A percentile compares a stretch with the other conserved stretches of the same genome.
These are phyloP conservation scores for Triticum aestivum DNA, from an alignment of 176 grass and related monocot species.

Conservation along the genomic window DNA sequence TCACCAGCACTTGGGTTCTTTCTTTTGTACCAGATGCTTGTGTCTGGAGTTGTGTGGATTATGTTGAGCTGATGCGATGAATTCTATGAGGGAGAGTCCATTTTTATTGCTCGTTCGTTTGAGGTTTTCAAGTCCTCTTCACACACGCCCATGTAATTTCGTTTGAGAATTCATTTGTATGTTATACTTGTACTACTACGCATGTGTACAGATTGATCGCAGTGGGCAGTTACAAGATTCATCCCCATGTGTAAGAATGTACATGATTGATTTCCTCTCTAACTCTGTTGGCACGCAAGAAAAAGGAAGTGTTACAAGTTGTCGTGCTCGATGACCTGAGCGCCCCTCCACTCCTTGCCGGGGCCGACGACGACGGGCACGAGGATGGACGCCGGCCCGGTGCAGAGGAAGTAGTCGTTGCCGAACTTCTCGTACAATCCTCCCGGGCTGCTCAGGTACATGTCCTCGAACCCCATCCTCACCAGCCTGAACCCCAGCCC, in stretches of 20 bases:
- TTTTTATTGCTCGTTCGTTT: background rate
- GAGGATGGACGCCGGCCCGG: constrained; percentile 79
- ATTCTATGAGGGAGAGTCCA: background rate
- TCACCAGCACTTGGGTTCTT: background rate
- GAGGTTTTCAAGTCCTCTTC: background rate
- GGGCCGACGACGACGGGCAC: constrained; percentile 74
- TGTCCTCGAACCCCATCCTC: constrained; percentile 86
- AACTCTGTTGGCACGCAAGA: background rate
- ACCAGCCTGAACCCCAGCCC: constrained; percentile 85
- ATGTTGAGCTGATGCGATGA: background rate
- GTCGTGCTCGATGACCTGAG: constrained; percentile 95
- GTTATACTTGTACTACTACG: background rate
- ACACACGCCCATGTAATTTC: background rate
- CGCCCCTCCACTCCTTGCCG: constrained; percentile 78
- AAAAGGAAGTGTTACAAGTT: constrained; percentile 53
- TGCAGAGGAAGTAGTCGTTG: constrained; percentile 79
- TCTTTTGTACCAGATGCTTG: constrained; percentile 18
- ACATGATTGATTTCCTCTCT: background rate
- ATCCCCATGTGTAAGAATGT: constrained; percentile 17
- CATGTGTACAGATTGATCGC: background rate
- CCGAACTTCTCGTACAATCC: constrained; percentile 50
- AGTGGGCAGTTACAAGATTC: constrained; percentile 7
- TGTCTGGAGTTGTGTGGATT: constrained; percentile 27
- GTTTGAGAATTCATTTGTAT: background rate
- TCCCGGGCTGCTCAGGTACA: constrained; percentile 78